Conservation (phyloP, 176 grass and related monocot species). For the Aegilops umbellulata region DNA sequence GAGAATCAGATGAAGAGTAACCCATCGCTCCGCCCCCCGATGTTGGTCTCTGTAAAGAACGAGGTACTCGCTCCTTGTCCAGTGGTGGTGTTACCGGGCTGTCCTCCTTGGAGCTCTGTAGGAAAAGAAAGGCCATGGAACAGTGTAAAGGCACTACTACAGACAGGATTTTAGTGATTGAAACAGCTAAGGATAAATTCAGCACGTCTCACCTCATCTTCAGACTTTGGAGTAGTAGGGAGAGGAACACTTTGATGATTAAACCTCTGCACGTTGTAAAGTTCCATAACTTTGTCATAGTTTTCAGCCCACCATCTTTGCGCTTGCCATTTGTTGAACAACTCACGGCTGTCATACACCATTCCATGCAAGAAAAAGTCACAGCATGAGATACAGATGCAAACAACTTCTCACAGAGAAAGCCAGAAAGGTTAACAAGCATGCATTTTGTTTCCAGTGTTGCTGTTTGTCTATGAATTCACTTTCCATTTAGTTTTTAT, state of each 20-base stretch:
- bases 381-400: constrained; percentile 2
- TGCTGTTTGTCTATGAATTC: not conserved
- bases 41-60: constrained; percentile 50
- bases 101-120: constrained; percentile 74
- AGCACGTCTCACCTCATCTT: constrained; percentile 63
- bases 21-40: constrained; percentile 49
- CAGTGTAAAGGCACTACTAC: not conserved
- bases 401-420: not conserved
- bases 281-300: constrained; percentile 93
- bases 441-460: not conserved
- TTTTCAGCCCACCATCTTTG: constrained; percentile 99
- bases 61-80: constrained; percentile 66
- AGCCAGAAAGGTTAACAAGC: not conserved
- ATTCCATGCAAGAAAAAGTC: not conserved
- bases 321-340: constrained; percentile 97
- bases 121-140: not conserved
- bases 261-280: constrained; percentile 97
- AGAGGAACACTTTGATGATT: constrained; percentile 69
- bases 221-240: constrained; percentile 76
- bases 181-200: not conserved
- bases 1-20: constrained; percentile 88
- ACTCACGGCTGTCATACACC: constrained; percentile 63
- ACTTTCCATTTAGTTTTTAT: not conserved
- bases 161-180: not conserved
- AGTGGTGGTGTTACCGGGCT: constrained; percentile 80